These are phyloP conservation scores for Aspergillus biplanus DNA, from an alignment of 495 filamentous ascomycete species.

Conservation along the genomic window DNA sequence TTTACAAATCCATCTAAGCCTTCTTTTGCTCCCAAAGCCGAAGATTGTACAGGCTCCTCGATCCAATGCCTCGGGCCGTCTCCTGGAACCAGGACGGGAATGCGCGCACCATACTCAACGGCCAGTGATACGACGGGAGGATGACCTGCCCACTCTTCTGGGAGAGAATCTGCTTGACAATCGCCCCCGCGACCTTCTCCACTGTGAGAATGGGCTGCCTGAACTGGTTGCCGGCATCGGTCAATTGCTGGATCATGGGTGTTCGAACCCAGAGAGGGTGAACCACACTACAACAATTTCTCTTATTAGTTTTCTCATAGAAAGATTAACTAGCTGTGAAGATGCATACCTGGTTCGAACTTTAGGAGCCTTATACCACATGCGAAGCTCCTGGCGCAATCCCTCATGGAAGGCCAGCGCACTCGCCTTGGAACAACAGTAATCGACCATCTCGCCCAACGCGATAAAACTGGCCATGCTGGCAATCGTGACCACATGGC, in stretches of 20 bases:
- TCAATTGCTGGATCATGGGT: constrained; percentile 46
- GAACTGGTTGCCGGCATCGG: constrained; percentile 41
- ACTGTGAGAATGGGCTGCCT: constrained; percentile 42
- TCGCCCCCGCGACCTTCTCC: constrained; percentile 41
- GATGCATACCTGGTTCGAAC: constrained; percentile 46
- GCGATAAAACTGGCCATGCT: constrained; percentile 58
- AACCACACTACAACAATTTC: constrained; percentile 33
- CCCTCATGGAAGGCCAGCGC: constrained; percentile 59
- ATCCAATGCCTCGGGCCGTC: constrained; percentile 32
- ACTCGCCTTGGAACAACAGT: constrained; percentile 60
- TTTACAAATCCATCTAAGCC: neutral
- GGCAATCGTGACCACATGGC: constrained; percentile 61
- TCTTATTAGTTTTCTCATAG: no score
- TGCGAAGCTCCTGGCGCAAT: constrained; percentile 46
- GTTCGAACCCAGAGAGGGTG: constrained; percentile 53
- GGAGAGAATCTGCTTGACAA: constrained; percentile 46
- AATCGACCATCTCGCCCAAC: constrained; percentile 54
- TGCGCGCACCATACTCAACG: constrained; percentile 37
- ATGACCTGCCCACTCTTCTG: constrained; percentile 49
- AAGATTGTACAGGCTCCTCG: constrained; percentile 27
- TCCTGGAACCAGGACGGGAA: constrained; percentile 50
- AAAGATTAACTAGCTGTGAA: no score
- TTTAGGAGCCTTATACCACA: constrained; percentile 47
- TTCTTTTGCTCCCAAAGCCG: constrained; percentile 17
- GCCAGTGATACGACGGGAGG: constrained; percentile 30